Conservation (phyloP, 2,329 filamentous ascomycete genomes). For the Tolypocladium cylindrosporum region DNA sequence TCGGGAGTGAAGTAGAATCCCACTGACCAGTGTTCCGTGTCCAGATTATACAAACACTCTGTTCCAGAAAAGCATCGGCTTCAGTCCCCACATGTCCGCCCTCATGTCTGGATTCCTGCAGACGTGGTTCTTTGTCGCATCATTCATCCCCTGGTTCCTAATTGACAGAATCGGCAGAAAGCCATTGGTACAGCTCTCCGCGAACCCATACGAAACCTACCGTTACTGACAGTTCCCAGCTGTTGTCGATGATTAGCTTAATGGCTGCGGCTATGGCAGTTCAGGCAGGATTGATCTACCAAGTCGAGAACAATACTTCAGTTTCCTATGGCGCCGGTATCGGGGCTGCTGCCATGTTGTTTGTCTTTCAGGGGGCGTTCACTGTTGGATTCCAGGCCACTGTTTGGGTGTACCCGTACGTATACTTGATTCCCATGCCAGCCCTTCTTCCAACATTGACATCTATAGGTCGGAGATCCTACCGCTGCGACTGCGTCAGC, state of each 20-base stretch:
- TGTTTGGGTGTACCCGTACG: constrained; percentile 22
- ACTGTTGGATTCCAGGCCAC: constrained; percentile 27
- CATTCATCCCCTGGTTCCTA: constrained; percentile 34
- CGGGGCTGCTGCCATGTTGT: constrained; percentile 29
- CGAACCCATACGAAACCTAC: not conserved
- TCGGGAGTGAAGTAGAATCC: not conserved
- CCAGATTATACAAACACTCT: constrained; percentile 34
- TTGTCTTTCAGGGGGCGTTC: constrained; percentile 28
- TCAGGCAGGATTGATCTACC: constrained; percentile 28
- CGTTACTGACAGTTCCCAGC: constrained; percentile 5
- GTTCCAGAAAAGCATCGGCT: constrained; percentile 33
- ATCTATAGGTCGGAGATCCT: constrained; percentile 18
- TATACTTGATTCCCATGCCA: not conserved
- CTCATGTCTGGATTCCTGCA: constrained; percentile 43
- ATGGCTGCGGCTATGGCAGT: constrained; percentile 31
- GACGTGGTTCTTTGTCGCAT: constrained; percentile 32
- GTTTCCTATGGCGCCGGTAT: constrained; percentile 23
- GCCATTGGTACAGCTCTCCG: constrained; percentile 18
- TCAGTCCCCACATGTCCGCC: constrained; percentile 31
- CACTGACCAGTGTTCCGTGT: not conserved
- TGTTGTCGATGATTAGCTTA: constrained; percentile 28
- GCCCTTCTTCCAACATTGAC: not conserved
- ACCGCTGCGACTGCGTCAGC: constrained; percentile 18
- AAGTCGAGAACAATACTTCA: constrained; percentile 23
- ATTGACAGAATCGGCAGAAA: constrained; percentile 35